Base-by-base conservation (phyloP, 306 rosid genomes). In the Begonia masoniana region DNA sequence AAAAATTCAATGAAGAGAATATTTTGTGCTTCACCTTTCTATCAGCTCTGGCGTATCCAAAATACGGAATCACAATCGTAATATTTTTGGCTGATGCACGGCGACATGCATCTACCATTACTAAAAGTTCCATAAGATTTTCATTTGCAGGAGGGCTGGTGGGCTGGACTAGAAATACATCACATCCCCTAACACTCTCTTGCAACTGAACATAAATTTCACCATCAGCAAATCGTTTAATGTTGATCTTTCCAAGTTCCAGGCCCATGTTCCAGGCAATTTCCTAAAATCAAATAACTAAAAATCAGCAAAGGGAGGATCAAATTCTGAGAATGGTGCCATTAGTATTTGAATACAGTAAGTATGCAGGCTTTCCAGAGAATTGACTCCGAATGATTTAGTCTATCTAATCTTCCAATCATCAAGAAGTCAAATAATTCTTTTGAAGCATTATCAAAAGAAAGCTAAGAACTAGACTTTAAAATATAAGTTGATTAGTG, bases 11-110 rank as follows among this genome's bases (percentile, higher is more conserved):
- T 6, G 39, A 31, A 31, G 39, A 31, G 39, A 31, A 21, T 21
- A 21, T 31, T 0, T 5, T 31, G 39, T 31, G 9, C 39, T 73
- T 75, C 71, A 73, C 99, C 96, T 91, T 91, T 77, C 96, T 83
- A 67, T 91, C 94, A 51, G 99, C 94, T 74, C 99, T 78, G 55
- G 99, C 96, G 72, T 91, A 91, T 68, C 99, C 99, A 68, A 91
- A 91, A 70, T 91, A 91, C 10, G 96, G 99, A 75, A 83, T 83
- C 17, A 91, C 99, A 2, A 92, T 96, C 51, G 94, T 91, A 60
- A 91, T 71, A 56, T 71, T 91, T 64, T 87, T 86, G 19, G 99
- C 99, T 0, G 99, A 91, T 0, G 99, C 99, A 62, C 99, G 77
- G 50, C 99, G 75, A 66, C 96, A 86, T 52, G 99, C 99, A 79